Conservation (phyloP, 352 stramenopile species). For the Blastocystis sp. region DNA sequence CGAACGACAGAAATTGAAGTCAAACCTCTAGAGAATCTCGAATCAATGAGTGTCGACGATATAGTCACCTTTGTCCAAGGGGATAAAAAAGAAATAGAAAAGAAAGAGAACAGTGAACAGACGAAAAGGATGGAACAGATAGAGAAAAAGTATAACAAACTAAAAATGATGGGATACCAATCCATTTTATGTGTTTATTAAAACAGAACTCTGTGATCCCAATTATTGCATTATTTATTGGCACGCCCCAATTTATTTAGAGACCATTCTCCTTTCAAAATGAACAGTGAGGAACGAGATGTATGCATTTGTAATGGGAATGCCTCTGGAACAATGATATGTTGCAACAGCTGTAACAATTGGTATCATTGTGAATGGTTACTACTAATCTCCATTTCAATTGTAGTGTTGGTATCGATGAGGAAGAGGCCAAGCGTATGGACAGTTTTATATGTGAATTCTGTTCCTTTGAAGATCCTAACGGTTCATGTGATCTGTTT, state of each 20-base stretch:
- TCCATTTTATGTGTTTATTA: no score
- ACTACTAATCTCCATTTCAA: background rate
- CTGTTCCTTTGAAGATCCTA: constrained; percentile 66
- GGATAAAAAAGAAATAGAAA: background rate
- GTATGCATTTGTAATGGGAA: constrained; percentile 54
- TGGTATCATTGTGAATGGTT: constrained; percentile 66
- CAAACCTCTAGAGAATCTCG: background rate
- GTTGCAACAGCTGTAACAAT: constrained; percentile 52
- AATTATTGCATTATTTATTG: no score
- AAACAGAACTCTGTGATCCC: no score
- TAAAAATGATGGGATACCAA: no score
- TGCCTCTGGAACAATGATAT: constrained; percentile 19
- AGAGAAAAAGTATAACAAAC: no score
- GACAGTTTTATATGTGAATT: constrained; percentile 51
- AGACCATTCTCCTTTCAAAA: background rate
- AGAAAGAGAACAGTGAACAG: background rate
- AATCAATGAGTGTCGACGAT: background rate
- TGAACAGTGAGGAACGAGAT: background rate
- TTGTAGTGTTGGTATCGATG: constrained; percentile 37
- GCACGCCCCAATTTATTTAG: background rate
- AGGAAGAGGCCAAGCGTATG: background rate
- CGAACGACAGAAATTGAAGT: background rate
- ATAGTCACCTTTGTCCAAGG: background rate
- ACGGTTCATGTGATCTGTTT: background rate
- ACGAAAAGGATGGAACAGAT: no score